Evolutionary conservation across 2,329 filamentous ascomycete genomes (phyloP).

Genomic region (Hirsutella rhossiliensis): DNA sequence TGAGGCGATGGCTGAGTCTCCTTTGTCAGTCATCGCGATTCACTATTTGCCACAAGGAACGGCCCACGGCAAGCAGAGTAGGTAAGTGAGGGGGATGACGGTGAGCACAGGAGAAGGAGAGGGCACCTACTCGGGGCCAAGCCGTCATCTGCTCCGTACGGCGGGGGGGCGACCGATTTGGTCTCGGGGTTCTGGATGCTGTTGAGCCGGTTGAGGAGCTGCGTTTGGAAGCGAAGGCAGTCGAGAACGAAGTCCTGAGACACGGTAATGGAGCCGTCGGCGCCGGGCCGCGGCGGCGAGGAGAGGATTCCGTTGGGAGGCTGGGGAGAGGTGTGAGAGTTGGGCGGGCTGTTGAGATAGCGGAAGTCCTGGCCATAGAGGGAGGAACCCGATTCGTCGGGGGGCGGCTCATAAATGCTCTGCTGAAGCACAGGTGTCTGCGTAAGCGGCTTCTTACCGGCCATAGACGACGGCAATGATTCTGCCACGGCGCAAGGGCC

Average conservation of each 20-base stretch:
- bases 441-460: conserved; percentile 1
- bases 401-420: conserved; percentile 6
- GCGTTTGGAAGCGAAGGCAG: conserved; percentile 13
- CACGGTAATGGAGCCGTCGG: conserved; percentile 4
- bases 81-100: too few species aligned
- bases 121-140: too few species aligned
- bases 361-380: conserved; percentile 5
- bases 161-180: too few species aligned
- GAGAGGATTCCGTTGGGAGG: conserved; percentile 7
- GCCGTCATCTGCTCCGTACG: background rate
- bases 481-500: background rate
- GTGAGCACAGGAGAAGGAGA: too few species aligned
- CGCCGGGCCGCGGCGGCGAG: conserved; percentile 4
- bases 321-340: conserved; percentile 7
- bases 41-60: too few species aligned
- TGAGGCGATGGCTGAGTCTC: too few species aligned
- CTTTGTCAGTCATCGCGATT: too few species aligned
- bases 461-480: conserved; percentile 3
- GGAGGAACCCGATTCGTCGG: conserved; percentile 3
- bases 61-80: too few species aligned
- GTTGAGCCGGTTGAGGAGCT: conserved; percentile 11
- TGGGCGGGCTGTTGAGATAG: conserved; percentile 9
- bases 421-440: conserved; percentile 5
- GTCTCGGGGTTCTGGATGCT: conserved; percentile 6
- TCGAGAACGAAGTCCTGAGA: conserved; percentile 12